Evolutionary conservation across 2,329 filamentous ascomycete species (phyloP).

Genomic region (Monosporascus ibericus): DNA sequence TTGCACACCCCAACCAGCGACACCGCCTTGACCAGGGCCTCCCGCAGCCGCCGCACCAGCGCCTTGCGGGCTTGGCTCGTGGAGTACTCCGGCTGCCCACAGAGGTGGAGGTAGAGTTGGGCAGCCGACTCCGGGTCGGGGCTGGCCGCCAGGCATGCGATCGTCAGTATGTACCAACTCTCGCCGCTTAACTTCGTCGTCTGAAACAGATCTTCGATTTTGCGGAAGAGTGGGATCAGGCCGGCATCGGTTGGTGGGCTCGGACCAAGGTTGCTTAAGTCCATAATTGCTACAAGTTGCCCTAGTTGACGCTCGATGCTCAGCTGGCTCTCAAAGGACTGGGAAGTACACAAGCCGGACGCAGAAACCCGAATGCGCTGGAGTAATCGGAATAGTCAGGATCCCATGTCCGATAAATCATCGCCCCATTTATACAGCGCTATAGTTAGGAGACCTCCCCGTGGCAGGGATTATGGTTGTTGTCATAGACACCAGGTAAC

Average conservation of each 20-base stretch:
- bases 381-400: too few relatives aligned
- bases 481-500: too few relatives aligned
- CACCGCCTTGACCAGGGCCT: constrained; percentile 54
- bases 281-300: neutral
- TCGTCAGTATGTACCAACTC: constrained; percentile 19
- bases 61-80: constrained; percentile 37
- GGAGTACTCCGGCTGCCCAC: constrained; percentile 37
- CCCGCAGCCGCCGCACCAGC: constrained; percentile 46
- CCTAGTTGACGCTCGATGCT: too few relatives aligned
- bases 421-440: too few relatives aligned
- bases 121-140: constrained; percentile 45
- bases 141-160: constrained; percentile 40
- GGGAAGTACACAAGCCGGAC: too few relatives aligned
- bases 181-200: constrained; percentile 9
- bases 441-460: too few relatives aligned
- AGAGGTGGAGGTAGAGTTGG: constrained; percentile 51
- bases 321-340: too few relatives aligned
- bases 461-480: too few relatives aligned
- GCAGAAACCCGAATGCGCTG: too few relatives aligned
- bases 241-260: neutral
- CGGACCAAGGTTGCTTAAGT: neutral
- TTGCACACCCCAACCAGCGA: constrained; percentile 56
- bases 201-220: constrained; percentile 1
- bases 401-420: too few relatives aligned
- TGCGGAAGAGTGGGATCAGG: neutral